Evolutionary conservation across 768 basidiomycete species (phyloP).

Genomic region (Fomitopsis serialis): DNA sequence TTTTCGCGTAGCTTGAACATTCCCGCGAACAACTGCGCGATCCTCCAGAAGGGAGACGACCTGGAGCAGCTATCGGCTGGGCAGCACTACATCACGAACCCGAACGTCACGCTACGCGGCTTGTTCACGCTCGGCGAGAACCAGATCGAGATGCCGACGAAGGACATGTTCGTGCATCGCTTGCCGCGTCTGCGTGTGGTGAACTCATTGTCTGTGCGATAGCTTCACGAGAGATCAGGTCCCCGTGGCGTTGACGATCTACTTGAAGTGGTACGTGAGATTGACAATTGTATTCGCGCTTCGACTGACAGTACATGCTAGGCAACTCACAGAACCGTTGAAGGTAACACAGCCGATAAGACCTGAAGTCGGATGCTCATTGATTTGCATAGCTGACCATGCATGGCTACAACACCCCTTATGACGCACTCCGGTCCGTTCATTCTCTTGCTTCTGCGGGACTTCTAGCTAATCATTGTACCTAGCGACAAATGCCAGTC

Average conservation of each 20-base stretch:
- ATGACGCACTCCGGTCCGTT: constrained; percentile 51
- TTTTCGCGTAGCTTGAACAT: constrained; percentile 56
- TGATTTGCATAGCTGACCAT: constrained; percentile 49
- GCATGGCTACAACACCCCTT: constrained; percentile 82
- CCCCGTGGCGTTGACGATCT: constrained; percentile 78
- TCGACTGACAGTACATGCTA: constrained; percentile 9
- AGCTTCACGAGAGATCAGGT: constrained; percentile 86
- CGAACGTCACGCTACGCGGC: constrained; percentile 76
- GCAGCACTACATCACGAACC: constrained; percentile 81
- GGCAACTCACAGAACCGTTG: constrained; percentile 48
- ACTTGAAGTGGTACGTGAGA: constrained; percentile 67
- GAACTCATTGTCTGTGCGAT: background rate
- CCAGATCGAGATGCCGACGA: constrained; percentile 83
- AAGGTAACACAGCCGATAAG: constrained; percentile 24
- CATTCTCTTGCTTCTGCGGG: background rate
- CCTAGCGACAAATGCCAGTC: constrained; percentile 75
- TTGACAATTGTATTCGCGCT: background rate
- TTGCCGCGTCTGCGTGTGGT: background rate
- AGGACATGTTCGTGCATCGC: constrained; percentile 59
- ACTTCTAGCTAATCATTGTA: background rate
- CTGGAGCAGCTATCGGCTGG: constrained; percentile 75
- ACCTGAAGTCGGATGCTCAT: too few species aligned
- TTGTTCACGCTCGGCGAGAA: constrained; percentile 80
- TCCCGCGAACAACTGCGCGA: constrained; percentile 83
- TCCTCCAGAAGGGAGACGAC: constrained; percentile 77